phyloP scores from a whole-genome alignment of 1,139 yeast genomes.

The Yamadazyma pseudoaaseri region DNA sequence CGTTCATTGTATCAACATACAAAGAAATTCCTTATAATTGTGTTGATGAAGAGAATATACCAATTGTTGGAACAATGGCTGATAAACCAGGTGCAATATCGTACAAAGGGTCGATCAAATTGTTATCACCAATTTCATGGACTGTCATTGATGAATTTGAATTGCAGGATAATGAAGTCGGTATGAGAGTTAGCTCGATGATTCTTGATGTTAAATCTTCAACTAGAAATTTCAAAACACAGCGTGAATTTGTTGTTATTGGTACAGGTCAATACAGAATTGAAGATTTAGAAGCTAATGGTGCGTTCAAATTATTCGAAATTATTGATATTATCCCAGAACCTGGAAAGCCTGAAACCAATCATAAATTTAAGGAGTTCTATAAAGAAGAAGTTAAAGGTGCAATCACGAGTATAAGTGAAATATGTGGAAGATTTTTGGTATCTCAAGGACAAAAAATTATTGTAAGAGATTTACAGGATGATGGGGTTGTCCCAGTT shows the following conservation, averaged over 20 bases:
- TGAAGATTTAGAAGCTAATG: slow-evolving; percentile 83
- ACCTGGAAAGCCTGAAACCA: slow-evolving; percentile 83
- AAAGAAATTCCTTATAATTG: slow-evolving; percentile 62
- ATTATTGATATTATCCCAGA: slow-evolving; percentile 87
- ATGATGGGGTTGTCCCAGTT: slow-evolving; percentile 85
- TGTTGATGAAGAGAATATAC: slow-evolving; percentile 72
- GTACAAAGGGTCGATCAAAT: slow-evolving; percentile 58
- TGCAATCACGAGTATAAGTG: slow-evolving; percentile 77
- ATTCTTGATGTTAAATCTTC: slow-evolving; percentile 51
- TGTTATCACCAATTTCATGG: slow-evolving; percentile 79
- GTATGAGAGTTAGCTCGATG: slow-evolving; percentile 57
- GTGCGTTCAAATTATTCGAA: slow-evolving; percentile 73
- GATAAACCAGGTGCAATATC: slow-evolving; percentile 49
- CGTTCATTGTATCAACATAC: slow-evolving; percentile 66
- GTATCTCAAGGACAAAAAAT: slow-evolving; percentile 89
- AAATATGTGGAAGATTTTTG: slow-evolving; percentile 79
- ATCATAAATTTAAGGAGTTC: slow-evolving; percentile 74
- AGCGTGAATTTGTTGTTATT: slow-evolving; percentile 68
- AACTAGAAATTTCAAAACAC: slow-evolving; percentile 51
- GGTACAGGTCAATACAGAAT: slow-evolving; percentile 79
- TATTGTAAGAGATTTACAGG: slow-evolving; percentile 78
- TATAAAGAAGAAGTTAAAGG: slow-evolving; percentile 80
- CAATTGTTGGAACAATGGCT: slow-evolving; percentile 58
- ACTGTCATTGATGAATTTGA: slow-evolving; percentile 68
- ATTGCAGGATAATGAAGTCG: slow-evolving; percentile 66